These are phyloP conservation scores for Picochlorum costavermella DNA, from an alignment of 139 green algal species.

Conservation along the genomic window DNA sequence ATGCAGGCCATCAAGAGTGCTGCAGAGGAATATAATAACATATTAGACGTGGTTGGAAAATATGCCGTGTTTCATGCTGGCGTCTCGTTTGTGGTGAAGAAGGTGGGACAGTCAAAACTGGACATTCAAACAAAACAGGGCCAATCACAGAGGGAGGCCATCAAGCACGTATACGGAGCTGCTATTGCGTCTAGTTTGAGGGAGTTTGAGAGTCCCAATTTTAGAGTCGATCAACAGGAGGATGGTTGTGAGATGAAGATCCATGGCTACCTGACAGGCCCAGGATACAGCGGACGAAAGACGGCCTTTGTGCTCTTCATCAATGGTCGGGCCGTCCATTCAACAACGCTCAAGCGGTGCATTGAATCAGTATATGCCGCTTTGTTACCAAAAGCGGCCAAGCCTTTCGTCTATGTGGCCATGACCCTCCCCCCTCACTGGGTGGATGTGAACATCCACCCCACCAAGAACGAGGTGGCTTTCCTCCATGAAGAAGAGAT, in stretches of 20 bases:
- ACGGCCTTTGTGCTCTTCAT: conserved; percentile 87
- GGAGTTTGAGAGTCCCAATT: conserved; percentile 16
- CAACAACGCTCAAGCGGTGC: conserved; percentile 59
- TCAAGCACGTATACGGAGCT: conserved; percentile 73
- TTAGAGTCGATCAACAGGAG: neutral
- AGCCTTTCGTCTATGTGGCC: conserved; percentile 84
- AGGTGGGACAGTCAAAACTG: conserved; percentile 59
- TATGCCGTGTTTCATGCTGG: conserved; percentile 67
- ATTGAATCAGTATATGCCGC: conserved; percentile 69
- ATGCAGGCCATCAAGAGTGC: conserved; percentile 47
- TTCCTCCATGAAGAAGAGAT: conserved; percentile 80
- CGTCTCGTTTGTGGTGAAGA: conserved; percentile 42
- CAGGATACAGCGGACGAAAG: conserved; percentile 55
- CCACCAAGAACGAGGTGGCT: conserved; percentile 89
- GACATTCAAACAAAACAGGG: conserved; percentile 61
- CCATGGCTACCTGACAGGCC: conserved; percentile 59
- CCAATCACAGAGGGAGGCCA: conserved; percentile 46
- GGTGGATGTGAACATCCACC: conserved; percentile 96
- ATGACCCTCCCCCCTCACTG: conserved; percentile 66
- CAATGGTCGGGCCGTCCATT: conserved; percentile 87
- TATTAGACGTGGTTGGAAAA: conserved; percentile 73
- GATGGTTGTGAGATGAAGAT: neutral
- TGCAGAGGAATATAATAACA: conserved; percentile 74
- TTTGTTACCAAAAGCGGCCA: conserved; percentile 60
- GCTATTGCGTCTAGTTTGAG: conserved; percentile 47